These are phyloP conservation scores for Parmelia sp. DNA, from an alignment of 495 filamentous ascomycete genomes.

Conservation along the genomic window DNA sequence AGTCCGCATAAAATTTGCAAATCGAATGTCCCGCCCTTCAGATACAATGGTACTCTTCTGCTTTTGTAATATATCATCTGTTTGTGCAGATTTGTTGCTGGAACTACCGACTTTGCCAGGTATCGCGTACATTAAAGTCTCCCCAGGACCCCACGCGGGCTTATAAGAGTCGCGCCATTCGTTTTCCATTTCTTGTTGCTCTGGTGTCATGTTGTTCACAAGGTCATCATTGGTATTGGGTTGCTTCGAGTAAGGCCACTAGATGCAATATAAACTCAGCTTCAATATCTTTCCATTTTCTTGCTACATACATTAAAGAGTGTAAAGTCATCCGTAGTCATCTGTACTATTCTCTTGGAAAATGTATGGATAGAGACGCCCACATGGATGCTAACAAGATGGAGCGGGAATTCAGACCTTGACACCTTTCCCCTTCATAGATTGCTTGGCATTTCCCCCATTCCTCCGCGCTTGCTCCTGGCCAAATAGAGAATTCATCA, in stretches of 20 bases:
- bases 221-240: slow-evolving; percentile 57
- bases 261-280: slow-evolving; percentile 43
- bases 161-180: slow-evolving; percentile 60
- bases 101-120: slow-evolving; percentile 11
- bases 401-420: slow-evolving; percentile 59
- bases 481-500: slow-evolving; percentile 86
- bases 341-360: slow-evolving; percentile 17
- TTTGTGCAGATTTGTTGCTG: slow-evolving; percentile 14
- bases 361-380: slow-evolving; percentile 19
- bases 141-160: slow-evolving; percentile 64
- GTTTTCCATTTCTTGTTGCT: slow-evolving; percentile 55
- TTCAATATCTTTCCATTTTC: slow-evolving; percentile 42
- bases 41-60: slow-evolving; percentile 36
- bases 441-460: slow-evolving; percentile 37
- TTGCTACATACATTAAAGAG: slow-evolving; percentile 45
- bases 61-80: slow-evolving; percentile 31
- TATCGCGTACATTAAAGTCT: slow-evolving; percentile 21
- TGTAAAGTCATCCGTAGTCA: slow-evolving; percentile 23
- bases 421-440: slow-evolving; percentile 52
- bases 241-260: slow-evolving; percentile 84
- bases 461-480: slow-evolving; percentile 44
- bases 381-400: neutral
- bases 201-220: slow-evolving; percentile 48
- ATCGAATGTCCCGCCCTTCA: slow-evolving; percentile 44
- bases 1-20: slow-evolving; percentile 44